Evolutionary conservation across 2,329 filamentous ascomycete species (phyloP), one percentile per base, ranked within the genome.

Genomic region (Aspergillus tamarii): DNA sequence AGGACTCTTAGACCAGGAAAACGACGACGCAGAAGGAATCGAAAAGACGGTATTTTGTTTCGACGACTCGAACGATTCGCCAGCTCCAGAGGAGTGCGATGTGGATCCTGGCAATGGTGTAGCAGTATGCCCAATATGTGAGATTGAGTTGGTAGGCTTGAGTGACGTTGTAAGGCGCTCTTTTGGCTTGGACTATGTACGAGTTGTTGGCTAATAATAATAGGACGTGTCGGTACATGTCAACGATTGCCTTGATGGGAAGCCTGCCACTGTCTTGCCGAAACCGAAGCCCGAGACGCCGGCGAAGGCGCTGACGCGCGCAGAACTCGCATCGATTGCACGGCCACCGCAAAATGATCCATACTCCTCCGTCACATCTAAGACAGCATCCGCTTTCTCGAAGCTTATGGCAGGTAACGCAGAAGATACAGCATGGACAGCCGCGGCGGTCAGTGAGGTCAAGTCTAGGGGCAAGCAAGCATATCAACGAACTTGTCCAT

Each of bases 341-440:
- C 88, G 89, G 66, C 92, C 93, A 1, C 92, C 90, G 0, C 94
- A 97, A 76, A 83, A 87, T 8, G 95, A 91, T 71, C 94, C 94
- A 0, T 91, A 96, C 68, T 83, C 84, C 8, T 74, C 90, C 14
- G 76, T 78, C 36, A 59, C 64, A 64, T 76, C 65, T 53, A 74
- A 61, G 34, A 74, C 60, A 68, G 82, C 81, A 23, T 96, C 94
- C 4, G 95, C 94, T 0, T 99, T 99, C 73, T 90, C 91, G 3
- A 95, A 92, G 74, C 84, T 99, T 63, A 99, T 99, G 95, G 92
- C 93, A 8, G 89, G 88, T 7, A 93, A 97, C 72, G 92, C 91
- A 6, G 95, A 99, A 80, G 91, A 96, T 75, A 85, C 88, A 1
- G 95, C 95, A 1, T 99, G 95, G 95, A 89, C 91, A 1, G 88